Percentiles rank a stretch among this genome's conserved stretches.
Conservation (phyloP, 495 filamentous ascomycete genomes). For the Friedmanniomyces endolithicus region DNA sequence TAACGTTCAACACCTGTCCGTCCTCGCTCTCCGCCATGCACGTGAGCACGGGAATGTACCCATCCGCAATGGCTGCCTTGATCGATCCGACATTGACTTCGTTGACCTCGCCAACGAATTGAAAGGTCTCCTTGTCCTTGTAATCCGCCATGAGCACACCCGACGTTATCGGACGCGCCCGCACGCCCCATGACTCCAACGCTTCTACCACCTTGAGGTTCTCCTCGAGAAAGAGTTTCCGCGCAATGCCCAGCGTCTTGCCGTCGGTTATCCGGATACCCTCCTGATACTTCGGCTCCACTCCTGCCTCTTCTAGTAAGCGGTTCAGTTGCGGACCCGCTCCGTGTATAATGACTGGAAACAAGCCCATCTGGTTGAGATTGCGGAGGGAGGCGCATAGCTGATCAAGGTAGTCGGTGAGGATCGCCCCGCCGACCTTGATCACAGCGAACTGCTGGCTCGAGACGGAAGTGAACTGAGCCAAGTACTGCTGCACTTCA, state of each 20-base stretch:
- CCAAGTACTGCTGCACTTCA: conserved; percentile 96
- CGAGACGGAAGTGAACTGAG: conserved; percentile 92
- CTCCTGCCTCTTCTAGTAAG: conserved; percentile 74
- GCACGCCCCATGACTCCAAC: conserved; percentile 80
- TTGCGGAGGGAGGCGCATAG: conserved; percentile 81
- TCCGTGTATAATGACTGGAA: conserved; percentile 91
- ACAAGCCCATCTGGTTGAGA: conserved; percentile 90
- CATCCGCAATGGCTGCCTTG: conserved; percentile 80
- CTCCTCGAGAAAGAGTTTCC: conserved; percentile 88
- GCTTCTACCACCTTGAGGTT: conserved; percentile 91
- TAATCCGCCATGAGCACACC: conserved; percentile 94
- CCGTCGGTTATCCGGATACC: conserved; percentile 93
- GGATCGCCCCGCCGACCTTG: conserved; percentile 94
- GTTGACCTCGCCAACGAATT: conserved; percentile 90
- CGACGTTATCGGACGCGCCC: conserved; percentile 80
- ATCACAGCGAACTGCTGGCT: conserved; percentile 98
- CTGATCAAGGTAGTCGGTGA: conserved; percentile 86
- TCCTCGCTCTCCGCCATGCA: conserved; percentile 93
- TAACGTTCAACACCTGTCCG: conserved; percentile 93
- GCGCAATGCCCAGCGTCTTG: conserved; percentile 81
- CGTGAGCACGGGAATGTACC: conserved; percentile 86
- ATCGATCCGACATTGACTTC: conserved; percentile 85
- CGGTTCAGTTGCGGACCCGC: conserved; percentile 94
- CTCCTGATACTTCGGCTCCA: conserved; percentile 87
- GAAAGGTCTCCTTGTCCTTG: conserved; percentile 86